Conservation (phyloP, 2,329 filamentous ascomycete species). For the Exophiala sp. region DNA sequence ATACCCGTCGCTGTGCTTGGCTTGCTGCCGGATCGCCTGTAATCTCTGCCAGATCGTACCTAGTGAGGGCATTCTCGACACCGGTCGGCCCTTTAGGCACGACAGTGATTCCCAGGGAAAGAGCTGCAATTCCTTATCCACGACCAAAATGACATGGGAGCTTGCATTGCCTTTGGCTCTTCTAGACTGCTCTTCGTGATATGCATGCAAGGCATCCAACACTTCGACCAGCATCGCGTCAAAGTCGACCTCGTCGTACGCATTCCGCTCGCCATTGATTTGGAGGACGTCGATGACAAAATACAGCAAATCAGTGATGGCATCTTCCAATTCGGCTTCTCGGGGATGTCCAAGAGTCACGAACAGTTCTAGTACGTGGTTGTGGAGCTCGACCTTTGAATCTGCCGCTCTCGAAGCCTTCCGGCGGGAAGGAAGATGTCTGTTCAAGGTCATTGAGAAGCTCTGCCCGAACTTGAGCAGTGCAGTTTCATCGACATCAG, state of each 20-base stretch:
- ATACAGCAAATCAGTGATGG: conserved; percentile 85
- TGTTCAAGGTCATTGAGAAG: conserved; percentile 73
- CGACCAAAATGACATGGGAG: conserved; percentile 73
- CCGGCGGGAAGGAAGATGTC: conserved; percentile 74
- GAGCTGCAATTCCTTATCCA: conserved; percentile 83
- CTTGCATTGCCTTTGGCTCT: conserved; percentile 29
- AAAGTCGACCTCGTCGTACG: conserved; percentile 96
- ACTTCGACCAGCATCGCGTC: conserved; percentile 85
- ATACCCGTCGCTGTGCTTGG: conserved; percentile 15
- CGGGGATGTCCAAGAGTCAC: conserved; percentile 70
- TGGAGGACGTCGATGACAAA: conserved; percentile 95
- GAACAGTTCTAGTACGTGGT: conserved; percentile 76
- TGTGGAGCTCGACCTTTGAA: conserved; percentile 51
- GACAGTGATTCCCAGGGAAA: conserved; percentile 97
- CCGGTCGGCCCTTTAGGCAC: conserved; percentile 69
- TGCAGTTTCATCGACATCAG: conserved; percentile 55
- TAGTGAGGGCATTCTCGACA: conserved; percentile 83
- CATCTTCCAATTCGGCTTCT: conserved; percentile 75
- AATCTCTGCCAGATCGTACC: conserved; percentile 74
- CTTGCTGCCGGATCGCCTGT: conserved; percentile 29
- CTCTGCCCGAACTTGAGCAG: conserved; percentile 69
- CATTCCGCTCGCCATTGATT: conserved; percentile 92
- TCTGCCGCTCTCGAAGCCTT: conserved; percentile 50
- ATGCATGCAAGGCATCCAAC: conserved; percentile 72
- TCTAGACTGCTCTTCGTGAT: conserved; percentile 53